A percentile compares a stretch with the other conserved stretches of the same genome.
phyloP scores from a whole-genome alignment of 345 rosid genomes.

The Aethionema arabicum region DNA sequence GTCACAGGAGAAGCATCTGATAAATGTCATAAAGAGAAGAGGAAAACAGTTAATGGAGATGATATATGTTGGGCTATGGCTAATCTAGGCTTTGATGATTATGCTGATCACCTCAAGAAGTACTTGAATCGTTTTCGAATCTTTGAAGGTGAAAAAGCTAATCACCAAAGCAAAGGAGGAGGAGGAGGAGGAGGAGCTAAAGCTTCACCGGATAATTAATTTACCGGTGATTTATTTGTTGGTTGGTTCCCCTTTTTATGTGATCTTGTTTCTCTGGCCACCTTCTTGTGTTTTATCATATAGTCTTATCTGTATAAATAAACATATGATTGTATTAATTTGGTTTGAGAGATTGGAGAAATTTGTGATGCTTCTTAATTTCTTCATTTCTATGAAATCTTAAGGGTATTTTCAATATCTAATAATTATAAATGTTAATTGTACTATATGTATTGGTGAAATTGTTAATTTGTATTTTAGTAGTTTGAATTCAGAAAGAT shows the following conservation, averaged over 20 bases:
- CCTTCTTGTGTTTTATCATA: not conserved
- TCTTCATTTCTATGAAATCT: not conserved
- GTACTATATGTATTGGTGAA: not conserved
- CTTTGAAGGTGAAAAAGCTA: constrained; percentile 55
- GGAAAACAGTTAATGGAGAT: constrained; percentile 68
- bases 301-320: not conserved
- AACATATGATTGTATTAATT: constrained; percentile 4
- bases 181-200: constrained; percentile 17
- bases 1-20: constrained; percentile 74
- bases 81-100: constrained; percentile 69
- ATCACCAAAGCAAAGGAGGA: constrained; percentile 35
- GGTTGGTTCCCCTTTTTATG: not conserved
- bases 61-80: constrained; percentile 74
- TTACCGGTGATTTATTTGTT: not conserved
- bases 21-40: constrained; percentile 71
- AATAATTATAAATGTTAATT: not conserved
- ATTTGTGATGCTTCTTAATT: constrained; percentile 8
- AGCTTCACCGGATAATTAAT: constrained; percentile 21
- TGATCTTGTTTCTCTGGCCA: constrained; percentile 7
- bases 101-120: constrained; percentile 51
- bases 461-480: constrained; percentile 10
- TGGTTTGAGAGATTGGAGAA: constrained; percentile 26
- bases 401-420: not conserved
- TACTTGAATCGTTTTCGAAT: constrained; percentile 53
- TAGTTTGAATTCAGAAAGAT: constrained; percentile 2